These are phyloP conservation scores for Leishmania tarentolae DNA, from an alignment of 208 protist species.

Conservation along the genomic window DNA sequence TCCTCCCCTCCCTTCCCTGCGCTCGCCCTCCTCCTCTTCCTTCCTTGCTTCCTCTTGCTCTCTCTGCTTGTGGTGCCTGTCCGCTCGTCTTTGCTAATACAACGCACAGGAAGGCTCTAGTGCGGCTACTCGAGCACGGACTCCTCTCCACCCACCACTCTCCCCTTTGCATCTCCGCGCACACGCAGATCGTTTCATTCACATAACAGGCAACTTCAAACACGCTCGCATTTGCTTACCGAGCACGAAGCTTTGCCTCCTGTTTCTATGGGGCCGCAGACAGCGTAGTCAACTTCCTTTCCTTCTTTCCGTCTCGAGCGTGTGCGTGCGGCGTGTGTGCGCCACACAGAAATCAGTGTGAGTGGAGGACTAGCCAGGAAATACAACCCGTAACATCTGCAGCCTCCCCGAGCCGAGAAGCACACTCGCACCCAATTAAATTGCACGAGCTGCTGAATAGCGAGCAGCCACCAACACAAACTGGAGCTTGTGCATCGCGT, in stretches of 20 bases:
- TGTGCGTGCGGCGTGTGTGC: constrained; percentile 11
- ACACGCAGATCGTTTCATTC: neutral
- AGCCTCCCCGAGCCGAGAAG: neutral
- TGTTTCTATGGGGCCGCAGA: neutral
- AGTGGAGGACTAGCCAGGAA: neutral
- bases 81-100: neutral
- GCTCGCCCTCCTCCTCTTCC: neutral
- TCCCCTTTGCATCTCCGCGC: neutral
- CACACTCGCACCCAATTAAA: neutral
- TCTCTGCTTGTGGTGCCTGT: neutral
- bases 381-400: neutral
- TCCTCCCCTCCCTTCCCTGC: neutral
- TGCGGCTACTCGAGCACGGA: neutral
- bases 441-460: neutral
- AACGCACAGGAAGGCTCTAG: neutral
- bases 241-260: neutral
- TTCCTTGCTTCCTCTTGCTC: neutral
- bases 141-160: neutral
- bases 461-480: neutral
- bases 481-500: neutral
- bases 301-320: neutral
- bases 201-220: neutral
- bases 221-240: neutral
- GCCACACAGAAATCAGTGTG: neutral
- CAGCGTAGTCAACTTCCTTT: neutral